These are phyloP conservation scores for Neurospora intermedia DNA, from an alignment of 495 filamentous ascomycete species.

Conservation along the genomic window DNA sequence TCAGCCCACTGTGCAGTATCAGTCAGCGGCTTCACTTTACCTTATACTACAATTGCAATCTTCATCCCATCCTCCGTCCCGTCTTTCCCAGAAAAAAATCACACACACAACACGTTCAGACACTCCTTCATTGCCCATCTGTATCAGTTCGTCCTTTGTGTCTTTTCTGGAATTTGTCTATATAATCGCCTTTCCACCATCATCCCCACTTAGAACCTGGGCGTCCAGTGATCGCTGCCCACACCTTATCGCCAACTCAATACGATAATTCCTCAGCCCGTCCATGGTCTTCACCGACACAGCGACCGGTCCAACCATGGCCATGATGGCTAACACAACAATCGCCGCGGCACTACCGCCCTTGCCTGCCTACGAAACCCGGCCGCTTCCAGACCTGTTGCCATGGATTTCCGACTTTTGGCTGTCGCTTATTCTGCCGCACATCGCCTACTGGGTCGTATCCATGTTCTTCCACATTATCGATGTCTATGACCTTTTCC, in stretches of 20 bases:
- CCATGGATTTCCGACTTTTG: constrained; percentile 72
- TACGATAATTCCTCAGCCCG: neutral
- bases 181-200: neutral
- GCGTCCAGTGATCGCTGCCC: neutral
- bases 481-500: constrained; percentile 70
- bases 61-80: neutral
- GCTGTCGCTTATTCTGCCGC: constrained; percentile 61
- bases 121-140: neutral
- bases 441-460: constrained; percentile 77
- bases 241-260: neutral
- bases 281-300: neutral
- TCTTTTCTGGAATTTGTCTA: neutral
- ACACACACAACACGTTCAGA: neutral
- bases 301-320: constrained; percentile 10
- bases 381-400: constrained; percentile 57
- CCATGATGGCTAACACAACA: constrained; percentile 37
- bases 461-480: constrained; percentile 82
- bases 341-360: constrained; percentile 51
- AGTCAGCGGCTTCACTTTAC: neutral
- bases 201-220: neutral
- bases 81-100: neutral
- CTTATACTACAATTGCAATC: neutral
- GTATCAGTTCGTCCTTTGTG: neutral
- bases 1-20: neutral
- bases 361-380: constrained; percentile 60